phyloP scores from a whole-genome alignment of 2,329 filamentous ascomycete species.

The Sporothrix pseudoabietina region DNA sequence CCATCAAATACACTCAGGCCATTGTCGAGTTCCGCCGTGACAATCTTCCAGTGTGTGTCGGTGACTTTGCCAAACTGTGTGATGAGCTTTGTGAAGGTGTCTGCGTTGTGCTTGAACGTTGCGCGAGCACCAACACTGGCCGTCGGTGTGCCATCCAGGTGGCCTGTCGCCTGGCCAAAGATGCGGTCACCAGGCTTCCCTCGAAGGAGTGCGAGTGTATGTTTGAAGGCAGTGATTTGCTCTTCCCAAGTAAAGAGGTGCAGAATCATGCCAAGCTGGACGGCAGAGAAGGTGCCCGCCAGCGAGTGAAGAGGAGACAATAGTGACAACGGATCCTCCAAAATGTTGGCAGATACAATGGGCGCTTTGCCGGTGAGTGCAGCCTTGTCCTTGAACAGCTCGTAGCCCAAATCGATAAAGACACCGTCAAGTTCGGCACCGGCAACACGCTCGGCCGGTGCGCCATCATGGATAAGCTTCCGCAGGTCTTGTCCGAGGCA shows the following conservation, averaged over 20 bases:
- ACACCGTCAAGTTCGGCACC: slow-evolving; percentile 43
- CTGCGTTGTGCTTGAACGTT: slow-evolving; percentile 41
- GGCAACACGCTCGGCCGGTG: slow-evolving; percentile 38
- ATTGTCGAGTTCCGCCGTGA: slow-evolving; percentile 33
- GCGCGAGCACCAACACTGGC: slow-evolving; percentile 25
- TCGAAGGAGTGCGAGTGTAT: slow-evolving; percentile 39
- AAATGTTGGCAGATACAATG: slow-evolving; percentile 41
- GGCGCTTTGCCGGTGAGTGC: slow-evolving; percentile 34
- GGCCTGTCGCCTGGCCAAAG: slow-evolving; percentile 39
- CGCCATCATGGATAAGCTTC: slow-evolving; percentile 46
- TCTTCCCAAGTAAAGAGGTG: slow-evolving; percentile 46
- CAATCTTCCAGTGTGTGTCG: slow-evolving; percentile 37
- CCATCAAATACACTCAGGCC: slow-evolving; percentile 36
- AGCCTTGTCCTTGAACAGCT: slow-evolving; percentile 46
- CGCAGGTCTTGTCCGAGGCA: slow-evolving; percentile 50
- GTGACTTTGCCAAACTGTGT: slow-evolving; percentile 33
- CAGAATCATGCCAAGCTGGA: slow-evolving; percentile 46
- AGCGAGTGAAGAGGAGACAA: slow-evolving; percentile 36
- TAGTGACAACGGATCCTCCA: slow-evolving; percentile 40
- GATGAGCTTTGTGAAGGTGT: slow-evolving; percentile 34
- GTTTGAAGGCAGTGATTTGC: slow-evolving; percentile 39
- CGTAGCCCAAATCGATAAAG: slow-evolving; percentile 47
- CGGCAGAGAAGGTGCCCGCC: slow-evolving; percentile 40
- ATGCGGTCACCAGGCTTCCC: slow-evolving; percentile 40
- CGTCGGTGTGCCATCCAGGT: slow-evolving; percentile 32